Conservation (phyloP, 805 yeast species). For the Lipomyces lipofer region DNA sequence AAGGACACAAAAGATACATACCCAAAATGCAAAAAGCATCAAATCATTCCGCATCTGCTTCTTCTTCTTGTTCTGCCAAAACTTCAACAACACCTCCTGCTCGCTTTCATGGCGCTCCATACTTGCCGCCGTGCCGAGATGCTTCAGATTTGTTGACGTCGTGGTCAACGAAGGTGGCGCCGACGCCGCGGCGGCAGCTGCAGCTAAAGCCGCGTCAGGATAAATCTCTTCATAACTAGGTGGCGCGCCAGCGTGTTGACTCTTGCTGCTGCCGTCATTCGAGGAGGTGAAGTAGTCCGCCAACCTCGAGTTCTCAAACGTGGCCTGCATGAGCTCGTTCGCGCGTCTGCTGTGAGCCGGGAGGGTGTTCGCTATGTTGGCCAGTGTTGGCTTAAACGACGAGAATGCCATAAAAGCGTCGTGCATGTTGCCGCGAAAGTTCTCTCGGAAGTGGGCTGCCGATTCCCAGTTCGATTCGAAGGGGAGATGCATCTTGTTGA, state of each 20-base stretch:
- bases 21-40: constrained; percentile 36
- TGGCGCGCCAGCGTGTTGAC: constrained; percentile 15
- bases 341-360: constrained; percentile 25
- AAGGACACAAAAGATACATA: constrained; percentile 14
- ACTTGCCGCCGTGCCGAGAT: no score
- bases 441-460: constrained; percentile 17
- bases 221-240: constrained; percentile 30
- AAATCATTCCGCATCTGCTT: constrained; percentile 32
- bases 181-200: not conserved
- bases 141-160: not conserved
- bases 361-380: constrained; percentile 17
- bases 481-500: constrained; percentile 23
- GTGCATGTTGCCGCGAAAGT: no score
- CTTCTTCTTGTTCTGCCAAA: constrained; percentile 29
- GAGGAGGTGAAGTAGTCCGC: constrained; percentile 18
- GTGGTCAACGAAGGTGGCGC: constrained; percentile 9
- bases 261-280: not conserved
- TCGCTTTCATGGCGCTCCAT: no score
- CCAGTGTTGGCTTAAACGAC: constrained; percentile 23
- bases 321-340: constrained; percentile 14
- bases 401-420: constrained; percentile 26
- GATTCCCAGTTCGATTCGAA: constrained; percentile 28
- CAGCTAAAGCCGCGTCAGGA: constrained; percentile 25
- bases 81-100: constrained; percentile 23
- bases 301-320: constrained; percentile 26